Conservation (phyloP, 2,329 filamentous ascomycete genomes). For the Aureobasidium sp. region DNA sequence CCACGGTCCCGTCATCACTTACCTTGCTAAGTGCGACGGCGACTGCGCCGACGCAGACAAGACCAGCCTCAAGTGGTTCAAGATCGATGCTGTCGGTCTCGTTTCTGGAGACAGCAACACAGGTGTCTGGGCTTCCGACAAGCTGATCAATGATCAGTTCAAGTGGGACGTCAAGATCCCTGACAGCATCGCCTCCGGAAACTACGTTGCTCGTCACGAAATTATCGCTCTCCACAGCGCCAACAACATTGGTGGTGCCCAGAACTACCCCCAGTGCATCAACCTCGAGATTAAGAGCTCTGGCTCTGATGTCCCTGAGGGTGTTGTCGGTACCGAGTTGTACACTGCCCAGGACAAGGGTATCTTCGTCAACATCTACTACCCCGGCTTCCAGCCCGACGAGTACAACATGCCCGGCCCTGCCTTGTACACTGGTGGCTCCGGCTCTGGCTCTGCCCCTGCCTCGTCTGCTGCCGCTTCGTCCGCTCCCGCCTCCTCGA, state of each 20-base stretch:
- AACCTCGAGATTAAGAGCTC: slow-evolving; percentile 66
- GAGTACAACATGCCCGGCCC: slow-evolving; percentile 60
- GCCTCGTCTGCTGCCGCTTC: slow-evolving; percentile 14
- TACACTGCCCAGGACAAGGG: slow-evolving; percentile 66
- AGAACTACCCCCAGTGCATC: slow-evolving; percentile 56
- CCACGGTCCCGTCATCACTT: slow-evolving; percentile 70
- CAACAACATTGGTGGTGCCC: slow-evolving; percentile 45
- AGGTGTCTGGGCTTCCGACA: slow-evolving; percentile 63
- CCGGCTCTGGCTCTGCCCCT: slow-evolving; percentile 18
- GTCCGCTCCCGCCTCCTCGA: slow-evolving; percentile 24
- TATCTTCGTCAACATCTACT: slow-evolving; percentile 68
- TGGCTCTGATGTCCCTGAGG: slow-evolving; percentile 54
- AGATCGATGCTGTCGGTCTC: slow-evolving; percentile 66
- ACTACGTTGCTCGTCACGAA: slow-evolving; percentile 68
- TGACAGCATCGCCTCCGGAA: slow-evolving; percentile 56
- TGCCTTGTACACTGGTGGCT: slow-evolving; percentile 30
- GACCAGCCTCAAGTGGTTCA: slow-evolving; percentile 64
- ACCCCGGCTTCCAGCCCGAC: slow-evolving; percentile 36
- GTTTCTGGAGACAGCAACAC: slow-evolving; percentile 46
- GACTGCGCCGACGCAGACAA: slow-evolving; percentile 63
- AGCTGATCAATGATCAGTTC: slow-evolving; percentile 53
- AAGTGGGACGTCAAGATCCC: slow-evolving; percentile 60
- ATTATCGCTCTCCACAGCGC: slow-evolving; percentile 67
- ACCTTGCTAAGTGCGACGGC: slow-evolving; percentile 65
- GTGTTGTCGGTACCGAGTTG: slow-evolving; percentile 57